phyloP scores from a whole-genome alignment of 768 basidiomycete genomes.

The Sporobolomyces phaffii region DNA sequence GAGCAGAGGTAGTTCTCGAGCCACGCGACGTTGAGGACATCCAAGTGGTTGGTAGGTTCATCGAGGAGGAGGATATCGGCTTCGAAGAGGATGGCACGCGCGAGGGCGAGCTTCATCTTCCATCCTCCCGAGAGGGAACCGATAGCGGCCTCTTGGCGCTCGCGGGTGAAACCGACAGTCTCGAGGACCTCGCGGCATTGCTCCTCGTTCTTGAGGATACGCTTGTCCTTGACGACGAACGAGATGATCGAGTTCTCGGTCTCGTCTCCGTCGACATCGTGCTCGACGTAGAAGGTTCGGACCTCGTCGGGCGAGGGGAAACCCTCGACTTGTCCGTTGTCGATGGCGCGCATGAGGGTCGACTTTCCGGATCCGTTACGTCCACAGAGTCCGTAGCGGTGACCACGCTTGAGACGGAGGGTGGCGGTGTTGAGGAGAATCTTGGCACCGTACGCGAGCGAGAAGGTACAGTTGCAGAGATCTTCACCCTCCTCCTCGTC shows the following conservation, averaged over 20 bases:
- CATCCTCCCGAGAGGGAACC: slow-evolving; percentile 92
- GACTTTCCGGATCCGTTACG: slow-evolving; percentile 93
- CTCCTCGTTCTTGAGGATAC: slow-evolving; percentile 42
- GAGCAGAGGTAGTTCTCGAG: slow-evolving; percentile 62
- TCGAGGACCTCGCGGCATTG: slow-evolving; percentile 70
- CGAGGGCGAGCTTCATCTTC: slow-evolving; percentile 99
- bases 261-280: slow-evolving; percentile 64
- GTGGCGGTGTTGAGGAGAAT: slow-evolving; percentile 84
- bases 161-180: slow-evolving; percentile 87
- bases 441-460: slow-evolving; percentile 66
- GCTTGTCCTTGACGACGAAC: slow-evolving; percentile 77
- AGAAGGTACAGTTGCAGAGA: slow-evolving; percentile 89
- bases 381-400: slow-evolving; percentile 90
- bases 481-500: slow-evolving; percentile 62
- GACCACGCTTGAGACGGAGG: slow-evolving; percentile 80
- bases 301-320: slow-evolving; percentile 86
- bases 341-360: slow-evolving; percentile 88
- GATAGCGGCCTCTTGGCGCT: slow-evolving; percentile 74
- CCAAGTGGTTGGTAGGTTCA: slow-evolving; percentile 67
- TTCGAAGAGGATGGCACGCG: slow-evolving; percentile 93
- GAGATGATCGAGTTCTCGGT: slow-evolving; percentile 76
- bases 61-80: slow-evolving; percentile 57
- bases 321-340: slow-evolving; percentile 77
- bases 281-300: slow-evolving; percentile 92
- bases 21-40: slow-evolving; percentile 77